Base-by-base conservation (phyloP, 257 asterid genomes). In the Cordia subcordata region DNA sequence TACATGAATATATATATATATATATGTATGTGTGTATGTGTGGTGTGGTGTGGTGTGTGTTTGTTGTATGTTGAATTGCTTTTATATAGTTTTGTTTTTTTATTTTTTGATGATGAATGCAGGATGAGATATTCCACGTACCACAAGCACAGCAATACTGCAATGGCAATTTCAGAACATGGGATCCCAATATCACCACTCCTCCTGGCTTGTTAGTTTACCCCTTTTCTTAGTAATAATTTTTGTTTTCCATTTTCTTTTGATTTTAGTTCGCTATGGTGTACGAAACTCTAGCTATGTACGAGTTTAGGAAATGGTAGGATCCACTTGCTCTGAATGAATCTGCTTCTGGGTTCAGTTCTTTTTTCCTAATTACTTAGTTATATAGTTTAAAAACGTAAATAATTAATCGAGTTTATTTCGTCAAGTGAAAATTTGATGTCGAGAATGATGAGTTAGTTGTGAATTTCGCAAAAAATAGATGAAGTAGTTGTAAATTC, bases 141-240 rank as follows among this genome's bases (percentile, higher is more conserved):
- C 97, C 95, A 33, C 97, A 88, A 68, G 95, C 85, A 22, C 91
- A 86, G 60, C 79, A 78, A 73, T 93, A 86, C 69, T 93, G 97
- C 82, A 72, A 74, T 22, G 94, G 88, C 60, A 81, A 85, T 77
- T 93, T 93, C 77, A 73, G 73, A 57, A 88, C 84, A 20, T 93
- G 99, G 99, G 95, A 93, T 81, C 96, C 97, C 52, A 88, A 84
- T 96, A 93, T 93, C 82, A 93, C 99, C 55, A 88, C 99, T 47
- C 99, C 97, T 45, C 97, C 97, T 76, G 99, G 97, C 60, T 55
- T 93, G 99, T 93, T 57, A 78, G 96, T 84, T 51, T 22, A 60
- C 8, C 8, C 20, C n/a, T n/a, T n/a, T 63, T 50, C n/a, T 46
- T 14, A 40, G 4, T 44, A 39, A 51, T 13, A 44, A 69, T 58